These are phyloP conservation scores for Zangia roseola DNA, from an alignment of 768 basidiomycete species.

Conservation along the genomic window DNA sequence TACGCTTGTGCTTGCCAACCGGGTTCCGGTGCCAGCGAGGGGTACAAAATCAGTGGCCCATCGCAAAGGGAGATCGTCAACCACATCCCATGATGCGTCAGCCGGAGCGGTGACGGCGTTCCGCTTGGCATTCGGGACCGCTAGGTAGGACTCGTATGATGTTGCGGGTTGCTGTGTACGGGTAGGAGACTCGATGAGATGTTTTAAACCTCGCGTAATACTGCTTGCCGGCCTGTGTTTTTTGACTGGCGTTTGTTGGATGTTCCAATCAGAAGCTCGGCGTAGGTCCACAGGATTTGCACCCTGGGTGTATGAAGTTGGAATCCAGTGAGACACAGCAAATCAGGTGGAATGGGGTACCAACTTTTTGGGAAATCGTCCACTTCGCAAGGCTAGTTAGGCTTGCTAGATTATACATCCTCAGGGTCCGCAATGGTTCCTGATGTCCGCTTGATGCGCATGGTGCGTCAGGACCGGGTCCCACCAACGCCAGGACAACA, in stretches of 20 bases:
- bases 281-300: constrained; percentile 60
- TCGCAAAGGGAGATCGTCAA: constrained; percentile 69
- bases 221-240: constrained; percentile 54
- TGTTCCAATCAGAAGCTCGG: constrained; percentile 48
- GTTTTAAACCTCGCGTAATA: constrained; percentile 63
- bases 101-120: constrained; percentile 34
- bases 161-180: constrained; percentile 26
- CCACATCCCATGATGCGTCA: constrained; percentile 67
- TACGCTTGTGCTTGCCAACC: constrained; percentile 57
- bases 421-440: constrained; percentile 54
- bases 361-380: constrained; percentile 66
- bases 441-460: constrained; percentile 43
- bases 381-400: constrained; percentile 74
- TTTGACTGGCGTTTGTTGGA: constrained; percentile 44
- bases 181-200: constrained; percentile 44
- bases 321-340: constrained; percentile 7
- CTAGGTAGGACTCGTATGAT: constrained; percentile 30
- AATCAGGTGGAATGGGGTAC: constrained; percentile 2
- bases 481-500: constrained; percentile 74
- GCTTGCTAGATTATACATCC: constrained; percentile 84
- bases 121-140: constrained; percentile 27
- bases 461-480: constrained; percentile 52
- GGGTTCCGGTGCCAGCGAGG: constrained; percentile 65
- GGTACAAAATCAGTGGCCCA: constrained; percentile 90
- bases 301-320: constrained; percentile 42